A percentile compares a stretch with the other conserved stretches of the same genome.
These are phyloP conservation scores for Pythium brachiatum DNA, from an alignment of 352 stramenopile species.

Conservation along the genomic window DNA sequence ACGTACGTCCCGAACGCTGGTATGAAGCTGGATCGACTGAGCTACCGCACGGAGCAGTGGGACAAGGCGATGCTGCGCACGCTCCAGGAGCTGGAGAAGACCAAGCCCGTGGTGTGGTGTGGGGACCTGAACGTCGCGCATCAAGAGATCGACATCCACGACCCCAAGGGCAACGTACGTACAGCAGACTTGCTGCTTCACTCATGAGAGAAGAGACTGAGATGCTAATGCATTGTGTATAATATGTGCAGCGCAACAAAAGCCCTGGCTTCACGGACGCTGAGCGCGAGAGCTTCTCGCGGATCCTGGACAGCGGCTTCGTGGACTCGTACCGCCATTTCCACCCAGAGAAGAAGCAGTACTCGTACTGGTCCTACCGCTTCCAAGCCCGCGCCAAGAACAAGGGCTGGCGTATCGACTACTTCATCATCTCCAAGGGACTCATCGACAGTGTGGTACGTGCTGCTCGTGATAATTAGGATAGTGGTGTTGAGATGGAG, in stretches of 20 bases:
- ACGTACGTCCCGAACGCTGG: constrained; percentile 74
- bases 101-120: constrained; percentile 83
- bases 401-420: constrained; percentile 87
- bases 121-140: constrained; percentile 85
- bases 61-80: constrained; percentile 69
- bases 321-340: constrained; percentile 74
- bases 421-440: constrained; percentile 71
- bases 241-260: constrained; percentile 45
- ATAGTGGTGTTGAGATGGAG: constrained; percentile 5
- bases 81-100: constrained; percentile 67
- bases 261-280: constrained; percentile 77
- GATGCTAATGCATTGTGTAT: background rate
- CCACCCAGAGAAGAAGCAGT: constrained; percentile 60
- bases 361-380: constrained; percentile 83
- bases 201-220: too few species aligned
- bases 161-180: constrained; percentile 77
- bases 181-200: background rate
- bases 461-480: too few species aligned
- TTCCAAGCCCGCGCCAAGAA: constrained; percentile 77
- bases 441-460: constrained; percentile 63
- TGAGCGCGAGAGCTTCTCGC: constrained; percentile 71
- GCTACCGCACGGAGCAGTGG: constrained; percentile 74
- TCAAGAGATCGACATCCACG: constrained; percentile 87
- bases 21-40: constrained; percentile 65
- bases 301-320: constrained; percentile 59